A percentile compares a stretch with the other conserved stretches of the same genome.
These are phyloP conservation scores for Debaryomyces nepalensis DNA, from an alignment of 1,139 yeast genomes.

Conservation along the genomic window DNA sequence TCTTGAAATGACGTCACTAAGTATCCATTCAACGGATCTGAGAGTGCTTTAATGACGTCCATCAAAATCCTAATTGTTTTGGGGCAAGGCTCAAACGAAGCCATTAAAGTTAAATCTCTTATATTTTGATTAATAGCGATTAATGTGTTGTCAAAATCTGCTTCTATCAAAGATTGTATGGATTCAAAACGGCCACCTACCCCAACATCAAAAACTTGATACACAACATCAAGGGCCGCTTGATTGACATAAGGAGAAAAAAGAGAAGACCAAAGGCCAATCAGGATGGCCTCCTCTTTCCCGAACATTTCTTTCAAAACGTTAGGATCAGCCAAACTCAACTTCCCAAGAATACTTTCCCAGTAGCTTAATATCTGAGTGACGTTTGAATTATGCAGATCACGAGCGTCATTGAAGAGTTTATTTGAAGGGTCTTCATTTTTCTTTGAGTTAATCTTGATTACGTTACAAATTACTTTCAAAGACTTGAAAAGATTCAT, in stretches of 20 bases:
- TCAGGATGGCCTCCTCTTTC: conserved; percentile 30
- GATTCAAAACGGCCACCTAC: conserved; percentile 73
- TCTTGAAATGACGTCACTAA: conserved; percentile 23
- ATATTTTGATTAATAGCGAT: conserved; percentile 54
- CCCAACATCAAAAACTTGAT: conserved; percentile 70
- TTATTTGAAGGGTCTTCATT: conserved; percentile 23
- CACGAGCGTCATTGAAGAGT: conserved; percentile 28
- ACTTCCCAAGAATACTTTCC: conserved; percentile 35
- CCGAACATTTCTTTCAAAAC: conserved; percentile 41
- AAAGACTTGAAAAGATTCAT: conserved; percentile 48
- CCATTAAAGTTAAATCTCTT: conserved; percentile 48
- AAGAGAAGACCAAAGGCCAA: conserved; percentile 72
- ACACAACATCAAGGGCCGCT: conserved; percentile 70
- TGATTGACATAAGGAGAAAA: conserved; percentile 66
- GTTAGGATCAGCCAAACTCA: conserved; percentile 47
- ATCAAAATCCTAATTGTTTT: conserved; percentile 73
- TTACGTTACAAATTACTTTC: conserved; percentile 46
- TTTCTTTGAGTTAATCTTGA: conserved; percentile 38
- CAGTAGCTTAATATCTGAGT: conserved; percentile 27
- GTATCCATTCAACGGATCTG: conserved; percentile 67
- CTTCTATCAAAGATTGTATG: conserved; percentile 55
- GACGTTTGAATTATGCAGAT: conserved; percentile 40
- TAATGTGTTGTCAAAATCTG: conserved; percentile 49
- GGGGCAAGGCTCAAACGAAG: conserved; percentile 74
- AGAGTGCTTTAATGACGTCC: conserved; percentile 69